Evolutionary conservation across 83 land plant species (phyloP), one percentile per base, ranked within the genome.

Genomic region (Picea abies): DNA sequence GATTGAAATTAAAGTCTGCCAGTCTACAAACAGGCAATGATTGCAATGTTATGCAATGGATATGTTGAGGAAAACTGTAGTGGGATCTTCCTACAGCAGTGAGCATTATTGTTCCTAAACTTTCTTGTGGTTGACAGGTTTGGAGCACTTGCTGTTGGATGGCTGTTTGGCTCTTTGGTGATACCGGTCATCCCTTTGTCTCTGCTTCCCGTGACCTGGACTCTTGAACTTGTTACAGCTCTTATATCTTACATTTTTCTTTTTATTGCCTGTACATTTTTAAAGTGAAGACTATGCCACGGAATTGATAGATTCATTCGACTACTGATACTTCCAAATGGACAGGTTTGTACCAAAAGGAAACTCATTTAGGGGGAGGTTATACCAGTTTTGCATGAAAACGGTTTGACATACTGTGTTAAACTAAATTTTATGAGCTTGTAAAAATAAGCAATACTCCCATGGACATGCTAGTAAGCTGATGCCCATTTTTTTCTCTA

Each of bases 251-350:
- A 93, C 81, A 58, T 95, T 17, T 92, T 92, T 85, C 83, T 97
- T 84, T 94, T 97, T 86, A 72, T 97, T 63, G 81, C 88, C 2
- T 97, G 98, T 83, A 92, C 98, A 63, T 97, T 95, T 77, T 82
- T 97, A 82, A 97, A 97, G 79, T 97, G 83, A 91, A 81, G 29
- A 41, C 32, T 19, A 49, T 49, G 52, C 52, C 52, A 49, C 8
- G 52, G 11, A 49, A 49, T 49, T 8, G 52, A 49, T 49, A 0
- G 9, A 49, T 9, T 44, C 52, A 9, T 49, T 10, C 52, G 52
- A 49, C 52, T 10, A 49, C 52, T 49, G 52, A 8, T 8, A 49
- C 52, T 9, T 8, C 52, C 52, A 49, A 49, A 49, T 49, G 52
- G 52, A 9, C 52, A 49, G 11, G 10, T 8, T 49, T 44, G 8